Conservation (phyloP, 2,329 filamentous ascomycete genomes). For the Penicillium sclerotiorum region DNA sequence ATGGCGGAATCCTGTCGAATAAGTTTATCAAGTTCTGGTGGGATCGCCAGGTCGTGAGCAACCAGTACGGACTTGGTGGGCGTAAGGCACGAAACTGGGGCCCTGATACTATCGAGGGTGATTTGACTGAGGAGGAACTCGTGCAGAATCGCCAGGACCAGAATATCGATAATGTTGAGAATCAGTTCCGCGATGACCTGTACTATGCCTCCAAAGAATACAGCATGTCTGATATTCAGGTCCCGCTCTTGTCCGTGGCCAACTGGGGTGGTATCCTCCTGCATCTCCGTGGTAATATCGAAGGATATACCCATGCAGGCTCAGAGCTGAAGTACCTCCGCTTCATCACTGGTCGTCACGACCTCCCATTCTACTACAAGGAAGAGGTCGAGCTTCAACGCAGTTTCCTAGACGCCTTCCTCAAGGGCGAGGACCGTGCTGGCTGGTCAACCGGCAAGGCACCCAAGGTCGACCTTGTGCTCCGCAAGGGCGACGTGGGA, state of each 20-base stretch:
- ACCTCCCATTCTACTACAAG: constrained; percentile 71
- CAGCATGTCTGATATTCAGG: constrained; percentile 65
- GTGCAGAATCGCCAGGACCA: constrained; percentile 44
- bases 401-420: constrained; percentile 70
- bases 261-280: constrained; percentile 74
- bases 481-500: constrained; percentile 68
- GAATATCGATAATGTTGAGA: constrained; percentile 49
- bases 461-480: constrained; percentile 61
- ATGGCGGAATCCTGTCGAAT: constrained; percentile 64
- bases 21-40: constrained; percentile 67
- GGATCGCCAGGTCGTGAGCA: constrained; percentile 66
- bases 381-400: constrained; percentile 69
- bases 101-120: constrained; percentile 46
- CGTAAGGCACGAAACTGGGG: constrained; percentile 57
- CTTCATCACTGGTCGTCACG: constrained; percentile 70
- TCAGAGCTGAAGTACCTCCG: constrained; percentile 70
- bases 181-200: constrained; percentile 62
- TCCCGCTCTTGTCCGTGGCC: constrained; percentile 67
- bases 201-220: constrained; percentile 70
- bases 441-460: constrained; percentile 54
- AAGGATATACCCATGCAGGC: constrained; percentile 65
- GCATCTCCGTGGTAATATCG: constrained; percentile 69
- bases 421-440: constrained; percentile 65
- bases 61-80: constrained; percentile 66
- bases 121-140: constrained; percentile 39